phyloP scores from a whole-genome alignment of 78 protist genomes.

The Dictyostelium citrinum region DNA sequence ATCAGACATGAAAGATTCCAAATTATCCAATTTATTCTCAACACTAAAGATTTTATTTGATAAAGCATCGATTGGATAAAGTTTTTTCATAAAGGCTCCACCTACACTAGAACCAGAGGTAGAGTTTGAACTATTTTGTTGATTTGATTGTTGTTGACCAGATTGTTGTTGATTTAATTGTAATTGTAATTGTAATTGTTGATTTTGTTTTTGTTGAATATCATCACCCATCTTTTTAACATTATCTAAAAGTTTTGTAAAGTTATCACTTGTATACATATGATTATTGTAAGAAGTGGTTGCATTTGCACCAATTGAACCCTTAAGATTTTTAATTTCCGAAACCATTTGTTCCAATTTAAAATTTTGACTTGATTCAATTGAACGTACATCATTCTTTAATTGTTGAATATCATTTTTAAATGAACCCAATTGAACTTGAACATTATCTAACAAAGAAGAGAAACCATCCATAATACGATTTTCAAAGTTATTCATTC shows the following conservation, averaged over 20 bases:
- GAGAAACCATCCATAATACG: neutral
- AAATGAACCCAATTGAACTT: neutral
- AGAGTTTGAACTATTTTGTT: neutral
- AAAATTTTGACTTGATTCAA: neutral
- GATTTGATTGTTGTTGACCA: no score
- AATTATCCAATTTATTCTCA: conserved; percentile 30
- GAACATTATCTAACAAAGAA: neutral
- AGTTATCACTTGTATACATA: neutral
- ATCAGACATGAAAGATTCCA: conserved; percentile 1
- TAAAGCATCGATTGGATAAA: conserved; percentile 52
- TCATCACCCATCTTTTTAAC: neutral
- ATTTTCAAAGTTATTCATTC: neutral
- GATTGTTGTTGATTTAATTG: neutral
- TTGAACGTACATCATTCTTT: neutral
- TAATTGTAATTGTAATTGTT: neutral
- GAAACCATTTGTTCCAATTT: neutral
- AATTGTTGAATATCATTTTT: neutral
- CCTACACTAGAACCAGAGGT: neutral
- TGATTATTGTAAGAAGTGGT: neutral
- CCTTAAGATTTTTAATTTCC: neutral
- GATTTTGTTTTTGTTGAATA: neutral
- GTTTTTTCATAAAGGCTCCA: conserved; percentile 60
- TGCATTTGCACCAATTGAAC: neutral
- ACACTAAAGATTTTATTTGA: conserved; percentile 42
- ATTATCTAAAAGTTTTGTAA: neutral